A percentile compares a stretch with the other conserved stretches of the same genome.
Conservation (phyloP, 2,329 filamentous ascomycete genomes). For the Sphaerulina musiva region DNA sequence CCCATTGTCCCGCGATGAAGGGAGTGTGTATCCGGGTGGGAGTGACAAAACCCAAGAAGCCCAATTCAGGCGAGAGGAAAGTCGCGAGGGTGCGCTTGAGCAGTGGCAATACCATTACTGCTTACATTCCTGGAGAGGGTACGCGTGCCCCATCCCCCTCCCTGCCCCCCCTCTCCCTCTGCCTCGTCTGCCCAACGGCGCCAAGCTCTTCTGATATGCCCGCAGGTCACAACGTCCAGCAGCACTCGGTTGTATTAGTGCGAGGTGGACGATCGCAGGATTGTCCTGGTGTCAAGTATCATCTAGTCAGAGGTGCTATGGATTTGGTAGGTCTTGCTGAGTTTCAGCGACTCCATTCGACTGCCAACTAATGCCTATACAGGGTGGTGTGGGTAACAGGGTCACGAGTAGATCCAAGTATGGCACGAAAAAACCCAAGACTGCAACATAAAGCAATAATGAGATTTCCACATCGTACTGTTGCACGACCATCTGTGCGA, state of each 20-base stretch:
- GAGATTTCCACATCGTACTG: too few species aligned
- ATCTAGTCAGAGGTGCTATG: conserved; percentile 81
- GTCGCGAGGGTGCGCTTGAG: conserved; percentile 85
- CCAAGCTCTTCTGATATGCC: not conserved
- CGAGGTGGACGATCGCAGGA: conserved; percentile 88
- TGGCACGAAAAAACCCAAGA: conserved; percentile 96
- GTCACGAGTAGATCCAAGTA: conserved; percentile 88
- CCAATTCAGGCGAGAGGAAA: conserved; percentile 95
- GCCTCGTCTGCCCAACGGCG: not conserved
- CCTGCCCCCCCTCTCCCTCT: too few species aligned
- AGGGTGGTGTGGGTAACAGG: conserved; percentile 87
- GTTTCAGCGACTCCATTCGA: not conserved
- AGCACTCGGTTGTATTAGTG: conserved; percentile 96
- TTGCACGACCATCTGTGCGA: too few species aligned
- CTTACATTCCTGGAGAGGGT: conserved; percentile 93
- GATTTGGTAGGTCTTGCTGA: conserved; percentile 66
- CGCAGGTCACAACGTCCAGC: conserved; percentile 87
- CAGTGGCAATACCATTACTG: conserved; percentile 78
- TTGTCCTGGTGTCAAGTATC: conserved; percentile 97
- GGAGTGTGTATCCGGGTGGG: conserved; percentile 93
- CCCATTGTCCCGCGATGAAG: conserved; percentile 72
- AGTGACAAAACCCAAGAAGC: conserved; percentile 94
- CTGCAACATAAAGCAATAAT: conserved; percentile 45
- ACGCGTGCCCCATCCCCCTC: conserved; percentile 18
- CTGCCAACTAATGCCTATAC: conserved; percentile 7